phyloP scores from a whole-genome alignment of 1,284 basidiomycete genomes.

The Kwoniella shivajii region DNA sequence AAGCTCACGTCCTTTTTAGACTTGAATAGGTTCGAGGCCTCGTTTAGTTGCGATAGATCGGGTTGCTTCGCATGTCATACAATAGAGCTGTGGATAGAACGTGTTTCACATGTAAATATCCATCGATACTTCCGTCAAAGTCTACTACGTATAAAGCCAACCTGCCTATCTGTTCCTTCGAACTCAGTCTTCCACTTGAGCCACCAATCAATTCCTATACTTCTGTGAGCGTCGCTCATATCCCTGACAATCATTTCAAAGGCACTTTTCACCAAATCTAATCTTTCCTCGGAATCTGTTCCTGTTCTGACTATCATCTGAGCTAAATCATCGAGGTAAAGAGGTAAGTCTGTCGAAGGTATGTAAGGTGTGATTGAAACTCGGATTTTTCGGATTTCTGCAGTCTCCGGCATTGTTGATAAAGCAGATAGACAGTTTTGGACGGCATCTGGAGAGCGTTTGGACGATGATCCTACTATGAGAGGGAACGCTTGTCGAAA shows the following conservation, averaged over 20 bases:
- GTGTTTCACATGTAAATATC: no score
- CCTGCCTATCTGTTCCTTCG: constrained; percentile 4
- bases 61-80: background rate
- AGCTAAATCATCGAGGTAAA: constrained; percentile 33
- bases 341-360: constrained; percentile 10
- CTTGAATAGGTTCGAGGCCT: background rate
- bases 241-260: constrained; percentile 39
- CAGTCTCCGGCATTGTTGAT: constrained; percentile 3
- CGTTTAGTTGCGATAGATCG: background rate
- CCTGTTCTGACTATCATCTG: constrained; percentile 17
- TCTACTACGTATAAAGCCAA: constrained; percentile 9
- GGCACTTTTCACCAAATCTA: constrained; percentile 24
- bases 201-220: constrained; percentile 44
- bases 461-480: constrained; percentile 23
- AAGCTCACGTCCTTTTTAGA: no score
- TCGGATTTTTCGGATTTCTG: constrained; percentile 18
- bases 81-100: no score
- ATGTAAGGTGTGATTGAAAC: constrained; percentile 27
- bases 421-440: constrained; percentile 6
- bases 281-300: constrained; percentile 22
- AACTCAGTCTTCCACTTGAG: constrained; percentile 23
- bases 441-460: constrained; percentile 13
- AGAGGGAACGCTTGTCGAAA: constrained; percentile 33
- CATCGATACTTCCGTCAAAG: no score
- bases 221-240: constrained; percentile 35